Conservation (phyloP, 345 rosid genomes). For the Lagerstroemia speciosa region DNA sequence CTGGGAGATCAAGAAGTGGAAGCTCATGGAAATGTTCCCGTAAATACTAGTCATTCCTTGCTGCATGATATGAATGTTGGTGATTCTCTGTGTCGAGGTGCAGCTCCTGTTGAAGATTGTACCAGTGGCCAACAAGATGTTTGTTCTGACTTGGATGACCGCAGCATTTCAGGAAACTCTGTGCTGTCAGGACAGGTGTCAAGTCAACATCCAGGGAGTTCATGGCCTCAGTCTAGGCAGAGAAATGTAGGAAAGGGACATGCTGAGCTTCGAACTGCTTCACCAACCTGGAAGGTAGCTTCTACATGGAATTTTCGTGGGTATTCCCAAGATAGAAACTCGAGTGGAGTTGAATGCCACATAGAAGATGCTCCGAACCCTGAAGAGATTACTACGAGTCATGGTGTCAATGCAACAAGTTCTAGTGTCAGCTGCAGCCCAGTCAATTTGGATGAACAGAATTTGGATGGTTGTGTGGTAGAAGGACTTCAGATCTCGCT, state of each 20-base stretch:
- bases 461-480: constrained; percentile 19
- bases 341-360: constrained; percentile 7
- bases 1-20: neutral
- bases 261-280: constrained; percentile 21
- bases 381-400: constrained; percentile 15
- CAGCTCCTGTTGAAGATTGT: constrained; percentile 7
- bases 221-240: constrained; percentile 40
- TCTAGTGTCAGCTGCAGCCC: constrained; percentile 19
- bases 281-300: constrained; percentile 29
- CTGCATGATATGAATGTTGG: neutral
- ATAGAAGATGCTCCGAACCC: constrained; percentile 12
- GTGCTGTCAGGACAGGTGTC: constrained; percentile 16
- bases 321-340: constrained; percentile 11
- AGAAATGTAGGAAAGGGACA: constrained; percentile 30
- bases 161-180: constrained; percentile 17
- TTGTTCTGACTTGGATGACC: constrained; percentile 14
- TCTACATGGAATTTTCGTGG: constrained; percentile 13
- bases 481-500: constrained; percentile 28
- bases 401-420: constrained; percentile 15
- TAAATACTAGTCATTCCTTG: too few relatives aligned
- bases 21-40: neutral
- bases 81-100: neutral
- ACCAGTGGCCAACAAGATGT: constrained; percentile 9
- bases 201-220: constrained; percentile 19
- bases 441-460: constrained; percentile 15